A percentile compares a stretch with the other conserved stretches of the same genome.
phyloP scores from a whole-genome alignment of 2,329 filamentous ascomycete species.

The Neopestalotiopsis clavispora region DNA sequence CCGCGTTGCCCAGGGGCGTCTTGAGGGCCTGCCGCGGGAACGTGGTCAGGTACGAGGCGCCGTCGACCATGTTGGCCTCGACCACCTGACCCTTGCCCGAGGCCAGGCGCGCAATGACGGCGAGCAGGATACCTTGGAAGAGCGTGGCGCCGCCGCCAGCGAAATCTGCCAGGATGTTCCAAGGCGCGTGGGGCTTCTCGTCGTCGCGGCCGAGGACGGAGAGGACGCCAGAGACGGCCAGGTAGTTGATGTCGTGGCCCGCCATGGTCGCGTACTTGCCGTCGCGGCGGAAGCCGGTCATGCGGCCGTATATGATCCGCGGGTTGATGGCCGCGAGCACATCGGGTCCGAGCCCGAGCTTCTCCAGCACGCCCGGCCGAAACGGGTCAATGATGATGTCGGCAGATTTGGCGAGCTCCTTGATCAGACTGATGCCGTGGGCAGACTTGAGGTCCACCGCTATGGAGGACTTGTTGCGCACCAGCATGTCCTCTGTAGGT shows the following conservation, averaged over 20 bases:
- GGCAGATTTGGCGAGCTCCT: slow-evolving; percentile 62
- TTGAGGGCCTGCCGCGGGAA: slow-evolving; percentile 75
- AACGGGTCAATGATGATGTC: slow-evolving; percentile 94
- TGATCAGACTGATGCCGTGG: slow-evolving; percentile 68
- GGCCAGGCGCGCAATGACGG: slow-evolving; percentile 68
- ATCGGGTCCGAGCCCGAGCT: slow-evolving; percentile 76
- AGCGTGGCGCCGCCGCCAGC: slow-evolving; percentile 85
- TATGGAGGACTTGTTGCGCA: slow-evolving; percentile 81
- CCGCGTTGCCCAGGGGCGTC: slow-evolving; percentile 63
- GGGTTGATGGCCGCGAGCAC: slow-evolving; percentile 72
- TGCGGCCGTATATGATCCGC: slow-evolving; percentile 77
- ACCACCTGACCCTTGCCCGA: slow-evolving; percentile 84
- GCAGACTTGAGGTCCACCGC: slow-evolving; percentile 77
- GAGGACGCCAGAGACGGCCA: slow-evolving; percentile 83
- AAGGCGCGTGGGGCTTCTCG: slow-evolving; percentile 77
- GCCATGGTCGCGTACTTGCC: slow-evolving; percentile 88
- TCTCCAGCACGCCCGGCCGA: slow-evolving; percentile 88
- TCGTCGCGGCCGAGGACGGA: slow-evolving; percentile 73
- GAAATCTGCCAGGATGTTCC: slow-evolving; percentile 88
- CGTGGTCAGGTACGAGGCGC: slow-evolving; percentile 76
- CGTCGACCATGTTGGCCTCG: slow-evolving; percentile 97
- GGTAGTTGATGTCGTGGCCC: slow-evolving; percentile 95
- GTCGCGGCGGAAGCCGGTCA: slow-evolving; percentile 89
- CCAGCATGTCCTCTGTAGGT: slow-evolving; percentile 71
- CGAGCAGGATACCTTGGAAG: slow-evolving; percentile 82